Evolutionary conservation across 305 asterid genomes (phyloP).

Genomic region (Fraxinus angustifolia): DNA sequence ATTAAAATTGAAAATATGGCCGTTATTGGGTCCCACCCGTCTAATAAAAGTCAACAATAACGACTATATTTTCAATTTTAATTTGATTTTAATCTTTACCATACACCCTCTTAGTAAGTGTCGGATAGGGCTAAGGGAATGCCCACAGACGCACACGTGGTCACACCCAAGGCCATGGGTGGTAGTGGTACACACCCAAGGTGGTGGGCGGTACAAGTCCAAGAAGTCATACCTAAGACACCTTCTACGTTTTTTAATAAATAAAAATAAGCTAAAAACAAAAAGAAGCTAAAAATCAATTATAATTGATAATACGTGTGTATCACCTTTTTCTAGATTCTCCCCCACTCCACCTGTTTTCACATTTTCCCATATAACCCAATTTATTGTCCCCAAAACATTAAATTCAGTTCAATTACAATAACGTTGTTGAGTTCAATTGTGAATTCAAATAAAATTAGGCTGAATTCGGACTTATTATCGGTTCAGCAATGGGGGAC

Average conservation of each 20-base stretch:
- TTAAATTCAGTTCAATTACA: background rate
- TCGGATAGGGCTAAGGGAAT: too few relatives aligned
- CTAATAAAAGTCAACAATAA: too few relatives aligned
- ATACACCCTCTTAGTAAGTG: too few relatives aligned
- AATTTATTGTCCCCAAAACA: background rate
- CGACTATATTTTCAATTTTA: too few relatives aligned
- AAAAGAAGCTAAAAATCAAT: background rate
- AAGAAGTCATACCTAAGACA: background rate
- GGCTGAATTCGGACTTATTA: conserved; percentile 19
- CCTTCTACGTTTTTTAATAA: background rate
- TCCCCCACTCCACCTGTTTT: conserved; percentile 14
- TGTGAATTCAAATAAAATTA: background rate
- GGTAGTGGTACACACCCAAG: too few relatives aligned
- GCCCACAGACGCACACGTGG: too few relatives aligned
- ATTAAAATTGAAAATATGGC: too few relatives aligned
- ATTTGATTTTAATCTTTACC: too few relatives aligned
- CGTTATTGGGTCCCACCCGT: too few relatives aligned
- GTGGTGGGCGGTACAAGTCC: background rate
- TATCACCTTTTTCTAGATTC: background rate
- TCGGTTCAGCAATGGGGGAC: conserved; percentile 28
- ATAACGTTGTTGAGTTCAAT: background rate
- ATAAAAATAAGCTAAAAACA: background rate
- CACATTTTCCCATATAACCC: conserved; percentile 23
- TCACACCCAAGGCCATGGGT: too few relatives aligned
- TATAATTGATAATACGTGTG: background rate